These are phyloP conservation scores for Penicillium brasilianum DNA, from an alignment of 2,329 filamentous ascomycete genomes.

Conservation along the genomic window DNA sequence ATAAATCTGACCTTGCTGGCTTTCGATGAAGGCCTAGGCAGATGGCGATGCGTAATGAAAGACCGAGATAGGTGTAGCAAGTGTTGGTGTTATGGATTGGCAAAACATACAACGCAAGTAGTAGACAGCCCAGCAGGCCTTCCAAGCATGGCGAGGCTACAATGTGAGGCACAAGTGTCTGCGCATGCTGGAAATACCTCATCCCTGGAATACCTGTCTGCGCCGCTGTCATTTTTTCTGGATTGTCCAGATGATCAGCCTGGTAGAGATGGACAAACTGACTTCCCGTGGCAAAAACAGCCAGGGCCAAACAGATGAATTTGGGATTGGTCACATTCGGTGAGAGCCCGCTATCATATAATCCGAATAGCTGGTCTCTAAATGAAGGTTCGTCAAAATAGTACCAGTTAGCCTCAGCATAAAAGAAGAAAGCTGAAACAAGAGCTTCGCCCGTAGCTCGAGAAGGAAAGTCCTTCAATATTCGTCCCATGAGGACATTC, in stretches of 20 bases:
- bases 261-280: conserved; percentile 10
- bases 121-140: conserved; percentile 9
- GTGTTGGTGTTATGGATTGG: conserved; percentile 6
- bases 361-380: too few species aligned
- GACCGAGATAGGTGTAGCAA: conserved; percentile 8
- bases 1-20: conserved; percentile 3
- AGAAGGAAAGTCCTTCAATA: too few species aligned
- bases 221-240: conserved; percentile 1
- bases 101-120: conserved; percentile 7
- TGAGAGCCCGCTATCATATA: too few species aligned
- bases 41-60: conserved; percentile 11
- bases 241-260: background rate
- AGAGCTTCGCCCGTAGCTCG: too few species aligned
- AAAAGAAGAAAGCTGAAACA: too few species aligned
- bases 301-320: conserved; percentile 6
- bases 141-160: background rate
- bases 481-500: too few species aligned
- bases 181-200: conserved; percentile 8
- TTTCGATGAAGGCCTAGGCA: conserved; percentile 9
- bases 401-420: too few species aligned
- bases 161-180: conserved; percentile 2
- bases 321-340: background rate
- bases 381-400: too few species aligned
- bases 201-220: conserved; percentile 7
- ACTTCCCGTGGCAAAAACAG: conserved; percentile 8